Conservation (phyloP, 2,329 filamentous ascomycete species). For the Fusarium sp. region DNA sequence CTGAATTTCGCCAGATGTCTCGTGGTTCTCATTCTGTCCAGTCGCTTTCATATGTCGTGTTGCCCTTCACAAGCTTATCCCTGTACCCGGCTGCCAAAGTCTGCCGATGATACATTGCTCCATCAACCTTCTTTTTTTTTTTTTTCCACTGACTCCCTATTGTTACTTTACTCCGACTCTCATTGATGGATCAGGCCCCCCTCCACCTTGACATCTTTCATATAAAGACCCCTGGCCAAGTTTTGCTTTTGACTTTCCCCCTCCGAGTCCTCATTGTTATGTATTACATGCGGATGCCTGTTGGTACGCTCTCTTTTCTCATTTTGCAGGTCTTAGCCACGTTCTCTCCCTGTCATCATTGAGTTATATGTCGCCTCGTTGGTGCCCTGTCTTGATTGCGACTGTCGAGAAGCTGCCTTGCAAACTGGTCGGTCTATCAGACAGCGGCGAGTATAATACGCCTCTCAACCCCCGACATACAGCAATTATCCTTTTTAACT, state of each 20-base stretch:
- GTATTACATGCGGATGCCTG: background rate
- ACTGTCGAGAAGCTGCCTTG: background rate
- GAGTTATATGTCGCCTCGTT: conserved; percentile 20
- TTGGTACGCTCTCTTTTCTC: conserved; percentile 29
- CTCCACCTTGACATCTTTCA: conserved; percentile 8
- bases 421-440: background rate
- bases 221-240: conserved; percentile 24
- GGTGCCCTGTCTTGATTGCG: background rate
- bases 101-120: conserved; percentile 23
- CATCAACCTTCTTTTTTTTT: conserved; percentile 17
- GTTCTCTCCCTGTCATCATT: conserved; percentile 8
- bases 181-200: conserved; percentile 12
- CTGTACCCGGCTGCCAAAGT: conserved; percentile 15
- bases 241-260: conserved; percentile 35
- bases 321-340: conserved; percentile 26
- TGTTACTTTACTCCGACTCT: conserved; percentile 1
- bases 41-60: conserved; percentile 27
- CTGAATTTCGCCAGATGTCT: conserved; percentile 16
- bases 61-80: conserved; percentile 34
- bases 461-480: background rate
- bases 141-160: conserved; percentile 8
- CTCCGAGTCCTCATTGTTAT: conserved; percentile 4
- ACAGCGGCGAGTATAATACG: conserved; percentile 9
- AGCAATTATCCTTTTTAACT: background rate
- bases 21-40: conserved; percentile 20